Conservation (phyloP, 2,329 filamentous ascomycete genomes). For the Xylariales sp. region DNA sequence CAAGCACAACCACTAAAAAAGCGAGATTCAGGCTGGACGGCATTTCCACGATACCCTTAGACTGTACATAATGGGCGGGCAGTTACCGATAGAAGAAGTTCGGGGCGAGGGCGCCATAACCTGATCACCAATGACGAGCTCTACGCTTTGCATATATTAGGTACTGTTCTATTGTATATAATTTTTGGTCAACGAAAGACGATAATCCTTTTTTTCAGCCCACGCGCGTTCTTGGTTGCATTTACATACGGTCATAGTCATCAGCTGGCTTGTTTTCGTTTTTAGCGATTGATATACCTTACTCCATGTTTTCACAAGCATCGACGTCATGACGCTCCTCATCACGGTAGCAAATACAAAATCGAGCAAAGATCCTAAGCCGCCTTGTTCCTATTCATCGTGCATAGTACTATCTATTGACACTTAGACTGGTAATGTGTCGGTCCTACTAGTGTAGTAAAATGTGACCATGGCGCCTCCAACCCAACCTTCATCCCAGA, state of each 20-base stretch:
- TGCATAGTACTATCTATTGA: neutral
- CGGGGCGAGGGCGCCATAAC: conserved; percentile 2
- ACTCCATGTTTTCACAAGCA: neutral
- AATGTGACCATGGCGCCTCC: no score
- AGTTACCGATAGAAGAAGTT: conserved; percentile 21
- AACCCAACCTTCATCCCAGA: no score
- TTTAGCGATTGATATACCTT: conserved; percentile 16
- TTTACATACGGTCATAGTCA: conserved; percentile 9
- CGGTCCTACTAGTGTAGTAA: no score
- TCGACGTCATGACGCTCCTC: neutral
- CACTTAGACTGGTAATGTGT: neutral
- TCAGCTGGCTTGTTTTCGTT: neutral
- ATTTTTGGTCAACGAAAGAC: conserved; percentile 22
- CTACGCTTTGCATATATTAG: conserved; percentile 21
- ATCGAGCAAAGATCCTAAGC: neutral
- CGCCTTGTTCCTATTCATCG: neutral
- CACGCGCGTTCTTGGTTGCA: conserved; percentile 8
- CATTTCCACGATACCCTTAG: conserved; percentile 24
- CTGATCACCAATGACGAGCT: conserved; percentile 15
- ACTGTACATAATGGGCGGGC: conserved; percentile 30
- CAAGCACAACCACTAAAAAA: conserved; percentile 8
- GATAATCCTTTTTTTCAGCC: conserved; percentile 23
- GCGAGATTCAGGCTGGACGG: neutral
- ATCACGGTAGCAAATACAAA: conserved; percentile 3
- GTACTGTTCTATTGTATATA: conserved; percentile 37